These are phyloP conservation scores for Chalara sp. DNA, from an alignment of 2,329 filamentous ascomycete genomes.

Conservation along the genomic window DNA sequence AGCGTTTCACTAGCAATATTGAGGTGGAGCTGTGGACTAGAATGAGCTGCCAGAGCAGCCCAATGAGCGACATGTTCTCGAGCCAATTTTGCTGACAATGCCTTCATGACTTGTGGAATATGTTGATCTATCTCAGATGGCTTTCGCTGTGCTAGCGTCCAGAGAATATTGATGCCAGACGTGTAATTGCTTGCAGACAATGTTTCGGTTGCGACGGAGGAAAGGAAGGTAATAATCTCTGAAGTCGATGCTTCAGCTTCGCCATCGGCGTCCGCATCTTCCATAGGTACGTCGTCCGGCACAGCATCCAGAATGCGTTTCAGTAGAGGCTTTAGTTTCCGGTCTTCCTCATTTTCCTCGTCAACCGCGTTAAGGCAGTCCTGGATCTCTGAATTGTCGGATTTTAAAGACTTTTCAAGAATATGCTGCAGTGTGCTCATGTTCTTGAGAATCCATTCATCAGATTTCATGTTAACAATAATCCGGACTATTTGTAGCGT, in stretches of 20 bases:
- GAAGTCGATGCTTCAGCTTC: conserved; percentile 75
- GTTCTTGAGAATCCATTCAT: conserved; percentile 84
- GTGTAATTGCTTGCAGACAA: conserved; percentile 76
- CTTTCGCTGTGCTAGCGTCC: conserved; percentile 81
- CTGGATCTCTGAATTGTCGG: conserved; percentile 86
- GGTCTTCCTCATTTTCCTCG: conserved; percentile 61
- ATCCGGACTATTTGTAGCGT: conserved; percentile 88
- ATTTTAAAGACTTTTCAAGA: conserved; percentile 81
- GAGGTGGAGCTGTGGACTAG: conserved; percentile 27
- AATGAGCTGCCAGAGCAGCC: conserved; percentile 47
- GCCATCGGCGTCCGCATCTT: conserved; percentile 75
- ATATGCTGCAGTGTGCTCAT: conserved; percentile 77
- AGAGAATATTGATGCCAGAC: conserved; percentile 86
- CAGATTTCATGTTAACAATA: conserved; percentile 77
- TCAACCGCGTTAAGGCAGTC: conserved; percentile 79
- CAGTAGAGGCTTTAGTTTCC: conserved; percentile 67
- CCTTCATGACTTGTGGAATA: conserved; percentile 84
- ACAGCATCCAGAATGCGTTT: conserved; percentile 82
- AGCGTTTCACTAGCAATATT: conserved; percentile 39
- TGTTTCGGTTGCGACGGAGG: conserved; percentile 79
- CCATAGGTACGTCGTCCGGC: conserved; percentile 70
- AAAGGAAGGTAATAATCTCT: conserved; percentile 80
- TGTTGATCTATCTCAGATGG: conserved; percentile 86
- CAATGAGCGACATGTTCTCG: conserved; percentile 86
- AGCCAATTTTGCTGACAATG: conserved; percentile 82